Evolutionary conservation across 345 rosid genomes (phyloP), one percentile per base, ranked within the genome.

Genomic region (Lumnitzera littorea): DNA sequence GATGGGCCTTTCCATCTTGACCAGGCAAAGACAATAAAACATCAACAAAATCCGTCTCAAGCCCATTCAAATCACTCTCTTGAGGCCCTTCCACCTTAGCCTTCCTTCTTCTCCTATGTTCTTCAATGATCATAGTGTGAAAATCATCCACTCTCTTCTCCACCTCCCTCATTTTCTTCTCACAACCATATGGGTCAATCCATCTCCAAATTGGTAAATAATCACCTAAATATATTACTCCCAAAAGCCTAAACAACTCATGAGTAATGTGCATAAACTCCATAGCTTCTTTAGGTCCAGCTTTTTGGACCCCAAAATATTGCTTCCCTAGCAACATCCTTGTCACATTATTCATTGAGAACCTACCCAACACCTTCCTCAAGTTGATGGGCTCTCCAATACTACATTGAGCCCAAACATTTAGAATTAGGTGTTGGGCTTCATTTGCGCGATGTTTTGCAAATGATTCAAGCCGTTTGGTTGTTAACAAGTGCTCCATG

Each of bases 331-430:
- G 48, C 70, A 92, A 70, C 98, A 92, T 89, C 48, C 96, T 65
- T 0, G 98, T 87, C 74, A 89, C 96, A 23, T 92, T 87, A 77
- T 89, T 92, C 96, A 89, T 89, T 0, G 96, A 89, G 67, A 89
- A 87, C 7, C 78, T 96, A 41, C 94, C 94, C 74, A 89, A 66
- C 12, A 85, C 88, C 55, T 87, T 88, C 62, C 88, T 82, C 67
- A 92, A 70, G 63, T 84, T 84, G 25, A 87, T 80, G 0, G 80
- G 70, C 65, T 72, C 77, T n/a, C 62, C 78, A 0, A 24, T 55
- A 54, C 66, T 25, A 27, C 84, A 66, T 23, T 12, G 54, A 49
- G 54, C 55, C 58, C 67, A 69, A 1, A 89, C 84, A 61, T 73
- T 82, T 3, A 15, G 67, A 5, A 84, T 76, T 0, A 83, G 61